Conservation (phyloP, 1,284 basidiomycete species). For the Ganoderma multipileum region DNA sequence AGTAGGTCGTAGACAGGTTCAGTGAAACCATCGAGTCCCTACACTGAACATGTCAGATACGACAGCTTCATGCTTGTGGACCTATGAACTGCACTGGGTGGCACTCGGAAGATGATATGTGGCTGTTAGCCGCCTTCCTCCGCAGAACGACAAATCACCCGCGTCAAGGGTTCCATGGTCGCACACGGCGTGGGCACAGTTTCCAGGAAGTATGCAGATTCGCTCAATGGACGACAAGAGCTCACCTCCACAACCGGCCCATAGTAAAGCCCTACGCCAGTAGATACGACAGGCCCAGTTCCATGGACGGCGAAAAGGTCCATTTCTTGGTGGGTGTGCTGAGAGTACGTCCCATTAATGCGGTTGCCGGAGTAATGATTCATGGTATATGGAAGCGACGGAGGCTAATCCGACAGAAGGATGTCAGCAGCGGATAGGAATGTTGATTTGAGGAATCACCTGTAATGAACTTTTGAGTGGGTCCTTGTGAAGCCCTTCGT, state of each 20-base stretch:
- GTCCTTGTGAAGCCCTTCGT: neutral
- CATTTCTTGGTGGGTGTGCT: neutral
- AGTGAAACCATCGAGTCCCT: neutral
- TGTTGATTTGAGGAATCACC: neutral
- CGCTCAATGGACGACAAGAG: neutral
- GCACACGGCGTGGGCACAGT: neutral
- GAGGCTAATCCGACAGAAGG: neutral
- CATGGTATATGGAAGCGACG: neutral
- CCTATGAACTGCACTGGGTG: neutral
- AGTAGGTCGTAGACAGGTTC: neutral
- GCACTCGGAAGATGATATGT: conserved; percentile 5
- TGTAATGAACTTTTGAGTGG: neutral
- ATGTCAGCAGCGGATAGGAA: neutral
- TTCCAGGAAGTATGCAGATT: neutral
- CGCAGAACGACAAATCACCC: neutral
- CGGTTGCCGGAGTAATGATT: neutral
- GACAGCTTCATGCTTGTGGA: neutral
- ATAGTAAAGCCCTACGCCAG: neutral
- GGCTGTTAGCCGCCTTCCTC: neutral
- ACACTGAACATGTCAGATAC: neutral
- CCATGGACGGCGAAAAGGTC: neutral
- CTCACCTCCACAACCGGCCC: neutral
- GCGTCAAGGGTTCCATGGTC: neutral
- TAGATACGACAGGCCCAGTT: neutral
- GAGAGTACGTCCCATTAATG: neutral